Evolutionary conservation across 345 rosid genomes (phyloP), one percentile per base, ranked within the genome.

Genomic region (Raphanus sativus): DNA sequence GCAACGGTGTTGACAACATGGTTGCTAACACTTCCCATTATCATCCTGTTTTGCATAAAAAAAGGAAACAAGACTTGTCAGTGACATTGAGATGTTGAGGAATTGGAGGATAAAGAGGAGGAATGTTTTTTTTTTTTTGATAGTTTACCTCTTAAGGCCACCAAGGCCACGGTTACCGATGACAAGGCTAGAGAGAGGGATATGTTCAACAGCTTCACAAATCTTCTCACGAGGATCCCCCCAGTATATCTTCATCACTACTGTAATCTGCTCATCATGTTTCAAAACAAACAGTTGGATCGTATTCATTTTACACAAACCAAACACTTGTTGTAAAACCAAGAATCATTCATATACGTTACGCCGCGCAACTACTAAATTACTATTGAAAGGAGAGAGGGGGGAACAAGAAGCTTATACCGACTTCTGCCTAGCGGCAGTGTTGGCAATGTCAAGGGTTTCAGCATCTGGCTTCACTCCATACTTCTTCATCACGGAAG

Each of bases 171-270:
- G 80, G 84, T 89, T 92, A 28, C 97, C 96, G 0, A 90, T 90
- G 8, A 92, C 82, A 81, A 92, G 83, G 78, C 87, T 88, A 69
- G 85, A 86, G 38, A 92, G 83, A 67, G 93, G 97, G 72, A 90
- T 81, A 61, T 84, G 79, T 30, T 92, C 96, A 13, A 85, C 87
- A 1, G 97, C 96, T 82, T 87, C 94, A 42, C 91, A 86, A 10
- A 92, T 77, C 90, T 89, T 90, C 82, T 92, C 97, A 24, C 94
- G 91, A 69, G 96, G 70, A 78, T 92, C 97, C 62, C 97, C 97
- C 96, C 96, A 90, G 16, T 85, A 90, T 71, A 92, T 80, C 92
- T 90, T 92, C 86, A 86, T 68, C 48, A 89, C 71, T 77, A 90
- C 91, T 50, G 69, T 78, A 48, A 83, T 38, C 86, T 83, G 71